Base-by-base conservation (phyloP, 1,139 yeast species). In the Scheffersomyces insectosa region DNA sequence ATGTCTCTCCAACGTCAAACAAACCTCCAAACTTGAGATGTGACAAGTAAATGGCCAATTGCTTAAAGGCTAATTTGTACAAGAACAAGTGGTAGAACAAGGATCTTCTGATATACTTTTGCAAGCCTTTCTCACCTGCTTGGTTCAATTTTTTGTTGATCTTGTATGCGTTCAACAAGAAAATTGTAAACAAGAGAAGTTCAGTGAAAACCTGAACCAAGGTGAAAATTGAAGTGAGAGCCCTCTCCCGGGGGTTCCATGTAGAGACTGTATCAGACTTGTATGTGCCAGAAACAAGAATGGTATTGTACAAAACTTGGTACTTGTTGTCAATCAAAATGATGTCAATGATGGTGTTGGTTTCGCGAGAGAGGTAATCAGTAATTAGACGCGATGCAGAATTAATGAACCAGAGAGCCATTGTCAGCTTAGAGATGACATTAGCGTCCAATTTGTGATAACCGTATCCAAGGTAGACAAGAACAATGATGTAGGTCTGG, bases 1-100 rank as follows among this genome's bases (percentile, higher is more conserved):
- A 48, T 13, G 44, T 44, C 29, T 51, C 54, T 13, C 42, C 48
- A 14, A 49, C 42, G 33, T 51, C 55, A 27, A 43, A 42, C 20
- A 29, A 36, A n/a, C 55, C 55, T 8, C 20, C 28, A 44, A 48
- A 49, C n/a, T 33, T 34, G 30, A 49, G 28, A 3, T 45, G 41
- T 37, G 42, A 40, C 14, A 38, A 14, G 12, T 42, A 37, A 28
- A 33, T 34, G 33, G 44, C 25, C 5, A 43, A 12, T 29, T 41
- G 51, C 42, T 42, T 42, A 32, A 44, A 9, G 8, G 44, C 12
- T 9, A 37, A 5, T 40, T 47, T 50, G 40, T 39, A 49, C 5
- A 48, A 7, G 20, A 51, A 15, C 37, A 50, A 46, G 28, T 51
- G 56, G 13, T 46, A 29, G 16, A 45, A 14, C 10, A 50, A 16